Percentiles rank a stretch among this genome's conserved stretches.
Evolutionary conservation across 2,329 filamentous ascomycete genomes (phyloP).

Genomic region (Capronia coronata): DNA sequence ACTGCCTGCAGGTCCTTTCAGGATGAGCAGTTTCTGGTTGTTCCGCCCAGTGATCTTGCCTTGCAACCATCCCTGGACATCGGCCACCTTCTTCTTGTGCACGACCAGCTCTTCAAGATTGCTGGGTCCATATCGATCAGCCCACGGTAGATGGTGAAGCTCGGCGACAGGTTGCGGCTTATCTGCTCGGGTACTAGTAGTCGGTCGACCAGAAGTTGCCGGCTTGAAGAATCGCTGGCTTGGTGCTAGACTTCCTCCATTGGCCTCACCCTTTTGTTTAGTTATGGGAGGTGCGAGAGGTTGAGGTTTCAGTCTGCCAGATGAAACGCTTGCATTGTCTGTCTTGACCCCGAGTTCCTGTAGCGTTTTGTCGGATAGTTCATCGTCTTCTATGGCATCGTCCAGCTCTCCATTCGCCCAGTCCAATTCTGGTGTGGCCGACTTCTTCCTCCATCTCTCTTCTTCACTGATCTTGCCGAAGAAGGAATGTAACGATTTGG

Average conservation of each 20-base stretch:
- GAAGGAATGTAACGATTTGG: slow-evolving; percentile 38
- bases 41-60: slow-evolving; percentile 59
- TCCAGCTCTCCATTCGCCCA: slow-evolving; percentile 22
- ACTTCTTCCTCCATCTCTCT: slow-evolving; percentile 35
- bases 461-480: slow-evolving; percentile 37
- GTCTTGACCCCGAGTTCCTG: slow-evolving; percentile 31
- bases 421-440: slow-evolving; percentile 26
- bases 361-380: slow-evolving; percentile 34
- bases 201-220: slow-evolving; percentile 1
- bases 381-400: slow-evolving; percentile 33
- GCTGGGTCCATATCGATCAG: slow-evolving; percentile 70
- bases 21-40: slow-evolving; percentile 65
- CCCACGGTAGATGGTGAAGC: slow-evolving; percentile 63
- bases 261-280: slow-evolving; percentile 8
- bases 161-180: neutral
- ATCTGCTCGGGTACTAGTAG: slow-evolving; percentile 1
- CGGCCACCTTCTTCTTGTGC: slow-evolving; percentile 86
- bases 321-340: slow-evolving; percentile 2
- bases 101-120: slow-evolving; percentile 81
- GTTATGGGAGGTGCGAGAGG: neutral
- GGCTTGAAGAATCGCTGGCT: slow-evolving; percentile 26
- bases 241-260: slow-evolving; percentile 19
- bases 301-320: slow-evolving; percentile 17
- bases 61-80: slow-evolving; percentile 77
- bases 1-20: slow-evolving; percentile 85